Conservation (phyloP, 495 filamentous ascomycete species). For the Annulohypoxylon nitens region DNA sequence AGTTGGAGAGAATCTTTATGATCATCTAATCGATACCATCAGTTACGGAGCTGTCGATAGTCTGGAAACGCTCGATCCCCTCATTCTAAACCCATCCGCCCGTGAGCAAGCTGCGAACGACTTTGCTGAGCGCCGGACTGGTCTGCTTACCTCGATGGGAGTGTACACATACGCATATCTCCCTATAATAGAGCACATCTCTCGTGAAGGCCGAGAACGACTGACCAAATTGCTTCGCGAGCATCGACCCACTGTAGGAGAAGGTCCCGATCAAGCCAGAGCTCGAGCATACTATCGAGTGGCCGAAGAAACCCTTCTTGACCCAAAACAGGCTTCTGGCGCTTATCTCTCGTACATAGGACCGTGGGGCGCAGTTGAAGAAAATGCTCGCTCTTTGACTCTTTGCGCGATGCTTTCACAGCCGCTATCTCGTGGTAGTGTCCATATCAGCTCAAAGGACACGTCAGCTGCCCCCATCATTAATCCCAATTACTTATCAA, state of each 20-base stretch:
- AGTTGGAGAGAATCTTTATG: slow-evolving; percentile 69
- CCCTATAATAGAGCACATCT: background rate
- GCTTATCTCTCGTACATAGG: slow-evolving; percentile 51
- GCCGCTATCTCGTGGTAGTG: slow-evolving; percentile 69
- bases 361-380: background rate
- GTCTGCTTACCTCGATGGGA: slow-evolving; percentile 19
- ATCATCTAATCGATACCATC: slow-evolving; percentile 57
- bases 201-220: background rate
- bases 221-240: background rate
- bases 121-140: slow-evolving; percentile 14
- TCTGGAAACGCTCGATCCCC: slow-evolving; percentile 29
- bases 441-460: slow-evolving; percentile 65
- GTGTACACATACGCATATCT: slow-evolving; percentile 32
- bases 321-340: slow-evolving; percentile 17
- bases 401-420: slow-evolving; percentile 59
- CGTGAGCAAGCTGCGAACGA: slow-evolving; percentile 13
- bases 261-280: background rate
- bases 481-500: slow-evolving; percentile 67
- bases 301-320: slow-evolving; percentile 22
- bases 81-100: slow-evolving; percentile 1
- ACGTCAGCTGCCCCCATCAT: slow-evolving; percentile 54
- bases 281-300: slow-evolving; percentile 2
- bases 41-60: slow-evolving; percentile 18
- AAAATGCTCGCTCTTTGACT: slow-evolving; percentile 21
- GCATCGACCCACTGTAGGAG: background rate